These are phyloP conservation scores for Heracleum sosnowskyi DNA, from an alignment of 129 eudicot genomes.

Conservation along the genomic window DNA sequence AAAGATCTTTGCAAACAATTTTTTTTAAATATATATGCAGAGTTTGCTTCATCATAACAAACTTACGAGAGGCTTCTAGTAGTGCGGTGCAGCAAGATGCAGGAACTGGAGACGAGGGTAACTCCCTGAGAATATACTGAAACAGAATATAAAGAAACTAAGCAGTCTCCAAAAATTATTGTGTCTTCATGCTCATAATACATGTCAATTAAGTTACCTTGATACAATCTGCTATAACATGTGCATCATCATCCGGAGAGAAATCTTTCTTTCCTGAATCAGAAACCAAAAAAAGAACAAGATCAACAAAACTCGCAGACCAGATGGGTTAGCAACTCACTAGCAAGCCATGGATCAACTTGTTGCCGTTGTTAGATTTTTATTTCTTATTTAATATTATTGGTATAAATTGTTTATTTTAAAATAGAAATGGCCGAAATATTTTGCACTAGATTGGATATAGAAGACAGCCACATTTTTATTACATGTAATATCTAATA, in stretches of 20 bases:
- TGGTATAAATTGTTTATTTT: background rate
- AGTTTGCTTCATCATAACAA: background rate
- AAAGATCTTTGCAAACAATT: too few relatives aligned
- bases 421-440: background rate
- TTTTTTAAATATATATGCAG: background rate
- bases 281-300: conserved; percentile 4
- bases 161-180: background rate
- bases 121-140: conserved; percentile 86
- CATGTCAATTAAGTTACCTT: conserved; percentile 41
- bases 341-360: conserved; percentile 3
- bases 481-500: background rate
- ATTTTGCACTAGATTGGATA: background rate
- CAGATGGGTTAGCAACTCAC: conserved; percentile 8
- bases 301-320: conserved; percentile 5
- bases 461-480: background rate
- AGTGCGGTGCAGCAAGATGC: conserved; percentile 99
- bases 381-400: background rate
- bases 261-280: conserved; percentile 75
- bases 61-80: conserved; percentile 87
- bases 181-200: background rate
- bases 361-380: background rate
- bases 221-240: conserved; percentile 88
- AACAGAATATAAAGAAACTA: conserved; percentile 6
- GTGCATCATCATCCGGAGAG: conserved; percentile 77
- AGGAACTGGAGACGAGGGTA: conserved; percentile 98